These are phyloP conservation scores for Gaeumannomyces sp. DNA, from an alignment of 2,329 filamentous ascomycete species.

Conservation along the genomic window DNA sequence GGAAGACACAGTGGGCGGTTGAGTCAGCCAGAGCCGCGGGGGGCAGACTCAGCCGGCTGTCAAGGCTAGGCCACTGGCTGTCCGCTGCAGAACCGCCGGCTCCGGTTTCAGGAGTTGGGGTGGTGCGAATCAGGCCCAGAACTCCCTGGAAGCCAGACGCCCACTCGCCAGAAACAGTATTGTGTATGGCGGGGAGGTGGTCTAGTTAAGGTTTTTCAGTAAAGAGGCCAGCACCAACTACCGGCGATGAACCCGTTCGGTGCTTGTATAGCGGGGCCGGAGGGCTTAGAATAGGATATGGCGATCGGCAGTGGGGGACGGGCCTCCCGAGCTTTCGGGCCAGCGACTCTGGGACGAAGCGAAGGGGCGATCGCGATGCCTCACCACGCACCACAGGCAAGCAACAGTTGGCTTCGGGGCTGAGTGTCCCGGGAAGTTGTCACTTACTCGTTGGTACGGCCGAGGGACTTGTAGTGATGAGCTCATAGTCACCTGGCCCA, in stretches of 20 bases:
- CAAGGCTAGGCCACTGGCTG: not conserved
- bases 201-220: conserved; percentile 30
- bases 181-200: conserved; percentile 47
- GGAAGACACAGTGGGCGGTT: conserved; percentile 57
- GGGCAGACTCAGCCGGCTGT: not conserved
- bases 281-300: not conserved
- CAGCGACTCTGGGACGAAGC: not conserved
- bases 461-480: conserved; percentile 66
- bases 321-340: not conserved
- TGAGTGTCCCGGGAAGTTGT: conserved; percentile 15
- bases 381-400: conserved; percentile 7
- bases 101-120: conserved; percentile 9
- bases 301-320: not conserved
- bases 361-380: conserved; percentile 2
- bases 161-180: conserved; percentile 44
- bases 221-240: not conserved
- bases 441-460: conserved; percentile 63
- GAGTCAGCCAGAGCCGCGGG: conserved; percentile 22
- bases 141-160: conserved; percentile 57
- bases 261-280: not conserved
- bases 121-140: conserved; percentile 44
- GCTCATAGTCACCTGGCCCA: conserved; percentile 53
- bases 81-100: not conserved
- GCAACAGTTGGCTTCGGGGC: conserved; percentile 2
- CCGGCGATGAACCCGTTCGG: not conserved